These are phyloP conservation scores for Pythium sp. DNA, from an alignment of 352 stramenopile genomes.

Conservation along the genomic window DNA sequence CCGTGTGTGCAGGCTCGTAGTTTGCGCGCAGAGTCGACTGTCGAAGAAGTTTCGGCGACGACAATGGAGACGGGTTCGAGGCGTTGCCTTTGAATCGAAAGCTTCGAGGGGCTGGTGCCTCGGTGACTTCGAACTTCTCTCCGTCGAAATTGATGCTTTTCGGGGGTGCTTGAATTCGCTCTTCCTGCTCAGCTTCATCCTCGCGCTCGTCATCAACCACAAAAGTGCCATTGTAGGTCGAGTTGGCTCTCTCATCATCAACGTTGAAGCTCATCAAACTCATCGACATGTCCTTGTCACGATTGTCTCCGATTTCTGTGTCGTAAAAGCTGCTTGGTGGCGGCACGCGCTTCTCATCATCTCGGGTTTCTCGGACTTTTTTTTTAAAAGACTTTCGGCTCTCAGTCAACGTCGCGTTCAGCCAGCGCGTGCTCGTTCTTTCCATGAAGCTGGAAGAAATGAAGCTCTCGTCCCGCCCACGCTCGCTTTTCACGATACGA, in stretches of 20 bases:
- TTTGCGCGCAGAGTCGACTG: slow-evolving; percentile 61
- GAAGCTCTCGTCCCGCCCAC: slow-evolving; percentile 44
- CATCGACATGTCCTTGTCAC: slow-evolving; percentile 4
- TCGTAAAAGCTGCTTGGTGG: slow-evolving; percentile 1
- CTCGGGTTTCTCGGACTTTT: slow-evolving; percentile 14
- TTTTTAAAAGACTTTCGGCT: slow-evolving; percentile 20
- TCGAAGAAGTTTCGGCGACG: slow-evolving; percentile 35
- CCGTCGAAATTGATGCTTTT: slow-evolving; percentile 74
- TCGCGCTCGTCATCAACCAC: slow-evolving; percentile 44
- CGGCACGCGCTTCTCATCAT: slow-evolving; percentile 2
- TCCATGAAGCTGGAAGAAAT: slow-evolving; percentile 62
- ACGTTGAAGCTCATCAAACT: slow-evolving; percentile 48
- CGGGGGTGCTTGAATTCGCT: slow-evolving; percentile 31
- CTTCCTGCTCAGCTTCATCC: slow-evolving; percentile 19
- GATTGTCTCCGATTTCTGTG: slow-evolving; percentile 1
- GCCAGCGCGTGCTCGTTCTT: slow-evolving; percentile 49
- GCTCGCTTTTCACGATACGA: slow-evolving; percentile 65
- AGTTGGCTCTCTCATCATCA: slow-evolving; percentile 40
- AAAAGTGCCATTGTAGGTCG: slow-evolving; percentile 51
- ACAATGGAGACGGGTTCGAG: slow-evolving; percentile 32
- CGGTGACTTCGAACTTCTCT: slow-evolving; percentile 47
- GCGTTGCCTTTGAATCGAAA: slow-evolving; percentile 64
- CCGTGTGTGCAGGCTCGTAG: slow-evolving; percentile 61
- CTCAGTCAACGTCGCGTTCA: slow-evolving; percentile 67
- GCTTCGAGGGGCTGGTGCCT: slow-evolving; percentile 49